Percentiles rank a stretch among this genome's conserved stretches.
These are phyloP conservation scores for Echium plantagineum DNA, from an alignment of 257 asterid species.

Conservation along the genomic window DNA sequence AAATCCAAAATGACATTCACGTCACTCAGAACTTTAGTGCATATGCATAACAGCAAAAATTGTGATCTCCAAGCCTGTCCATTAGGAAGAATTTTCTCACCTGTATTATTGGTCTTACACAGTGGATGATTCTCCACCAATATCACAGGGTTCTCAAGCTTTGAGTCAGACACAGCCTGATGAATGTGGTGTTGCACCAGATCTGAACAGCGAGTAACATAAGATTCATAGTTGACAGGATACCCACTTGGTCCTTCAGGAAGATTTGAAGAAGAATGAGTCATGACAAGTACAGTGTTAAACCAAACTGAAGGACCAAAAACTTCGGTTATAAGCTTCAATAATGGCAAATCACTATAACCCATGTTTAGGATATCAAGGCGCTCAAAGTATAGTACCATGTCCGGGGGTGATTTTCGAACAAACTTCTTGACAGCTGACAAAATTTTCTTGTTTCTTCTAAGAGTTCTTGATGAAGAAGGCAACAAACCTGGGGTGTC, in stretches of 20 bases:
- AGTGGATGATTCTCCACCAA: slow-evolving; percentile 84
- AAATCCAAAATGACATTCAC: slow-evolving; percentile 57
- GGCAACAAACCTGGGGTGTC: slow-evolving; percentile 97
- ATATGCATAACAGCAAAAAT: slow-evolving; percentile 62
- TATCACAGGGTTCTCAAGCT: slow-evolving; percentile 74
- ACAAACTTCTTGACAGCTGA: slow-evolving; percentile 47
- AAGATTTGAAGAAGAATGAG: slow-evolving; percentile 79
- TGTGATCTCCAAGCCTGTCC: slow-evolving; percentile 78
- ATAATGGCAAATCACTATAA: slow-evolving; percentile 54
- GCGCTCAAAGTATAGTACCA: slow-evolving; percentile 81
- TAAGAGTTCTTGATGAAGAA: slow-evolving; percentile 39
- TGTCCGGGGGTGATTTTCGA: slow-evolving; percentile 71
- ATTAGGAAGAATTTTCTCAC: slow-evolving; percentile 78
- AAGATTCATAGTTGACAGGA: slow-evolving; percentile 75
- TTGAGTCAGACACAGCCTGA: slow-evolving; percentile 61
- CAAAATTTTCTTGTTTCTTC: slow-evolving; percentile 60
- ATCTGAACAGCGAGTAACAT: slow-evolving; percentile 51
- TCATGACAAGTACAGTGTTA: slow-evolving; percentile 75
- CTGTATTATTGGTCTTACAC: slow-evolving; percentile 45
- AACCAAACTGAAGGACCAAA: slow-evolving; percentile 85
- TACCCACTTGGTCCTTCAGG: slow-evolving; percentile 72
- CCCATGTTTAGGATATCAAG: slow-evolving; percentile 55
- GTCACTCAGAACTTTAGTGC: slow-evolving; percentile 84
- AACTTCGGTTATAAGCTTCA: slow-evolving; percentile 71
- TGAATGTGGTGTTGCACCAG: slow-evolving; percentile 69